Evolutionary conservation across 768 basidiomycete species (phyloP), one percentile per base, ranked within the genome.

Genomic region (Phlegmacium glaucopus): DNA sequence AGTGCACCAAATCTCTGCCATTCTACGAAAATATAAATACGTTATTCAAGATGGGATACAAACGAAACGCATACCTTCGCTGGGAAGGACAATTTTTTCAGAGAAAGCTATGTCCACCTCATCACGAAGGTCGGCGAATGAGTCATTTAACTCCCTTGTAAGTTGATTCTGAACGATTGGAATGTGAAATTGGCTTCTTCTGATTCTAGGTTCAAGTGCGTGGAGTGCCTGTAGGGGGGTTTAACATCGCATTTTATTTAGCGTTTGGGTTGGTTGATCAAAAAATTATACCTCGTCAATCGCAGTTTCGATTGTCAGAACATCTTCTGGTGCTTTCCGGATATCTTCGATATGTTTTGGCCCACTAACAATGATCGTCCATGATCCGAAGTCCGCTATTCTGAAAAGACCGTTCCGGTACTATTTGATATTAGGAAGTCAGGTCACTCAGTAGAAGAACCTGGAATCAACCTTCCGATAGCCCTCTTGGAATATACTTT

Each of bases 271-370:
- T 4, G 22, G 12, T 12, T 10, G 25, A 25, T 18, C 10, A 27
- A 11, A 13, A 13, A 17, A 13, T 42, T 54, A 16, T 49, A 72
- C 69, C 2, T 66, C 61, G 11, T 52, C 45, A 16, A 58, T 61
- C 10, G 63, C 61, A 2, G 42, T 39, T n/a, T 66, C 61, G n/a
- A n/a, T n/a, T 1, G 62, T 67, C 2, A 71, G 54, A 8, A 65
- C 51, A 1, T 69, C 63, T 2, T 69, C 63, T 1, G 50, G 47
- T 0, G 68, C 68, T 43, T 57, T 62, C 17, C 77, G 69, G 13
- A 84, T 55, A 35, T 83, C 81, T 6, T 81, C 75, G 10, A 80
- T 60, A 39, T 72, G 62, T 18, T 71, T 50, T 0, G 64, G 59
- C 1, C 76, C 72, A 15, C 66, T 66, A 16, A 74, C 58, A 6